Conservation (phyloP, 768 basidiomycete species). For the Mrakia blollopis region DNA sequence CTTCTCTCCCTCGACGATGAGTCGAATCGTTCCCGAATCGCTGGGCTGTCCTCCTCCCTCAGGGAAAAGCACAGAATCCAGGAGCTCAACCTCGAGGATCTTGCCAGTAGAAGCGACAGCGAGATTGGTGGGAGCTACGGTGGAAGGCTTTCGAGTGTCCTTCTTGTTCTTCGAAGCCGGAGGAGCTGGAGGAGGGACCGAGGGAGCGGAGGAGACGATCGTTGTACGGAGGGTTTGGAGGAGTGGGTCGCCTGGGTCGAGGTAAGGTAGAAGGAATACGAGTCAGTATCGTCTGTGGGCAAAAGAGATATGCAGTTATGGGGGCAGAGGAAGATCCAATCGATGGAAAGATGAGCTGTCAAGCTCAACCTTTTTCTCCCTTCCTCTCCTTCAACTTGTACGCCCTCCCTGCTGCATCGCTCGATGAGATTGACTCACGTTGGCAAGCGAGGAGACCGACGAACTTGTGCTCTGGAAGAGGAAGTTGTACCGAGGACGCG, state of each 20-base stretch:
- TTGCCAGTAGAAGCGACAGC: conserved; percentile 49
- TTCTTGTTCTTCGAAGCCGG: conserved; percentile 10
- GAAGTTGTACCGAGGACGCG: conserved; percentile 8
- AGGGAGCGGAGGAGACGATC: conserved; percentile 37
- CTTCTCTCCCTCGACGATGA: conserved; percentile 23
- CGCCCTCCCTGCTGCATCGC: background rate
- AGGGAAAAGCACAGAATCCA: conserved; percentile 24
- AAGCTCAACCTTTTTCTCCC: background rate
- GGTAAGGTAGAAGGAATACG: conserved; percentile 10
- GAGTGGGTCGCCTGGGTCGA: conserved; percentile 61
- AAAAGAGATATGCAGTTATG: conserved; percentile 24
- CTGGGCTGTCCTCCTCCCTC: conserved; percentile 64
- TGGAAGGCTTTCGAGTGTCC: background rate
- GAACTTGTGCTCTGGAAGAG: conserved; percentile 17
- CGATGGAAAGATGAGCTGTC: background rate
- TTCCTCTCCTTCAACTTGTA: background rate
- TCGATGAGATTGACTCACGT: background rate
- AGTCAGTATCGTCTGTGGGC: background rate
- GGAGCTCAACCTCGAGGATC: conserved; percentile 21
- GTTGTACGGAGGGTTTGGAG: conserved; percentile 49
- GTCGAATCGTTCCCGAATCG: conserved; percentile 59
- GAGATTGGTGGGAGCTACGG: conserved; percentile 40
- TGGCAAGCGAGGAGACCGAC: conserved; percentile 34
- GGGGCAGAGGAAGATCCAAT: background rate
- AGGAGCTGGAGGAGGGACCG: background rate